Evolutionary conservation across 2,329 filamentous ascomycete genomes (phyloP).

Genomic region (Whalleya microplaca): DNA sequence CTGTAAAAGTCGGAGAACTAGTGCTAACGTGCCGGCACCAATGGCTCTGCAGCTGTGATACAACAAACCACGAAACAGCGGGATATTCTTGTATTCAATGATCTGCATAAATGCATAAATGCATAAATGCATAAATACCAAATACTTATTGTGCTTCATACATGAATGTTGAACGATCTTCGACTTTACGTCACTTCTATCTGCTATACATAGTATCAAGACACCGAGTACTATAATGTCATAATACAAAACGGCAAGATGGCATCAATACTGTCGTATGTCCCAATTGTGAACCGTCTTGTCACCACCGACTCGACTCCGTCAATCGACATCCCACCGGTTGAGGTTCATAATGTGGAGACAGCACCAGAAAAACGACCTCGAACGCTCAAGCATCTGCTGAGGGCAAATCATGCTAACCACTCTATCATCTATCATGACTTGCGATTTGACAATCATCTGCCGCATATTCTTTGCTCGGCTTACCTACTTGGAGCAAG

Average conservation of each 20-base stretch:
- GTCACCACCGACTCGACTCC: slow-evolving; percentile 35
- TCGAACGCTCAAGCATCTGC: slow-evolving; percentile 83
- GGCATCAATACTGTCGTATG: slow-evolving; percentile 47
- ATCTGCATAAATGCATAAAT: slow-evolving; percentile 12
- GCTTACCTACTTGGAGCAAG: slow-evolving; percentile 84
- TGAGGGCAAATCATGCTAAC: slow-evolving; percentile 91
- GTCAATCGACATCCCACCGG: slow-evolving; percentile 63
- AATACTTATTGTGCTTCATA: slow-evolving; percentile 2
- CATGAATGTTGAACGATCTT: not conserved
- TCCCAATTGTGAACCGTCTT: slow-evolving; percentile 45
- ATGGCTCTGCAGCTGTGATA: too few species aligned
- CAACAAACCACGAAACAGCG: not conserved
- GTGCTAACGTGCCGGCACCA: too few species aligned
- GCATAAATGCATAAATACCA: slow-evolving; percentile 2
- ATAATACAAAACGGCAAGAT: slow-evolving; percentile 25
- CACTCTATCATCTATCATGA: slow-evolving; percentile 81
- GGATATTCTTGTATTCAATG: not conserved
- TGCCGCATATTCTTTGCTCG: slow-evolving; percentile 79
- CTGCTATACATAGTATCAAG: not conserved
- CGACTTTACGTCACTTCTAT: slow-evolving; percentile 19
- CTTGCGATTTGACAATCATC: slow-evolving; percentile 78
- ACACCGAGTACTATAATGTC: slow-evolving; percentile 5
- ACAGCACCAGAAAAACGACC: slow-evolving; percentile 76
- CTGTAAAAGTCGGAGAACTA: too few species aligned
- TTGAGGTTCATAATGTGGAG: slow-evolving; percentile 80